These are phyloP conservation scores for Lachancea sp. DNA, from an alignment of 805 yeast species.

Conservation along the genomic window DNA sequence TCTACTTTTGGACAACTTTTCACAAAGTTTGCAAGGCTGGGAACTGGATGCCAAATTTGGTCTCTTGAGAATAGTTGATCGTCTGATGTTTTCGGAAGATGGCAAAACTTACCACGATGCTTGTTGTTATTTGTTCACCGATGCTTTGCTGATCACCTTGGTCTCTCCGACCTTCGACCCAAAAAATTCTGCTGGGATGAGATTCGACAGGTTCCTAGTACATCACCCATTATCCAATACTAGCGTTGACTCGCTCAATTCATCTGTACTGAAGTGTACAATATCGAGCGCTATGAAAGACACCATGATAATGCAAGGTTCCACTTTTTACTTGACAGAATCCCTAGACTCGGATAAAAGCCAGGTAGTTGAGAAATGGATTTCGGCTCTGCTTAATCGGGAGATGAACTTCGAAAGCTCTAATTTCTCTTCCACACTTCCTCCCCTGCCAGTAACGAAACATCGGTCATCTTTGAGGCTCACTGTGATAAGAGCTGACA, in stretches of 20 bases:
- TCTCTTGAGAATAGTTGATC: conserved; percentile 33
- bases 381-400: conserved; percentile 34
- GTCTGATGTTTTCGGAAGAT: conserved; percentile 28
- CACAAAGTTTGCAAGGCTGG: conserved; percentile 18
- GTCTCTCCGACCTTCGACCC: conserved; percentile 8
- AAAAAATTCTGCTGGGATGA: conserved; percentile 8
- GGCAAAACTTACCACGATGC: conserved; percentile 23
- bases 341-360: conserved; percentile 25
- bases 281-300: background rate
- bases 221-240: conserved; percentile 12
- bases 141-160: conserved; percentile 17
- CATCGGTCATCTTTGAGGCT: background rate
- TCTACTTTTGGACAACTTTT: conserved; percentile 17
- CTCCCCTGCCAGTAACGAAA: conserved; percentile 14
- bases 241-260: conserved; percentile 19
- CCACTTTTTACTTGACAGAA: conserved; percentile 20
- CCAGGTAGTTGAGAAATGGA: conserved; percentile 37
- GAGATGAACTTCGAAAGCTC: conserved; percentile 6
- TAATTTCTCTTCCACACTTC: conserved; percentile 17
- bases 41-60: conserved; percentile 33
- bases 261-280: conserved; percentile 21
- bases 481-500: background rate
- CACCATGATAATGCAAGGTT: conserved; percentile 13
- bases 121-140: conserved; percentile 34
- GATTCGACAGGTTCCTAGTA: conserved; percentile 13